Evolutionary conservation across 2,329 filamentous ascomycete genomes (phyloP).

Genomic region (Pezicula radicicola): DNA sequence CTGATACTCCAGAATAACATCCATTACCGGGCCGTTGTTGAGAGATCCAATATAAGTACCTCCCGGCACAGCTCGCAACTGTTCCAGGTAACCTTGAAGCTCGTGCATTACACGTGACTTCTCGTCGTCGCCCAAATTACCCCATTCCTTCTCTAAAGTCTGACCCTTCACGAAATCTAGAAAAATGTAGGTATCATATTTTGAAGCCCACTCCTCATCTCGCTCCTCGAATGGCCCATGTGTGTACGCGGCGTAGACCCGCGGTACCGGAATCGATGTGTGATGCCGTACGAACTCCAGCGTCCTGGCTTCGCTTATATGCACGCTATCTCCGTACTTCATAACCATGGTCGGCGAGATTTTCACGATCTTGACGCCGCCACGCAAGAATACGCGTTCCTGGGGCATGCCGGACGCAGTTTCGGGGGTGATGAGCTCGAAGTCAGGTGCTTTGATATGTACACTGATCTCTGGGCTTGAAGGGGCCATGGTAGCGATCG

Average conservation of each 20-base stretch:
- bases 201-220: slow-evolving; percentile 3
- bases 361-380: slow-evolving; percentile 5
- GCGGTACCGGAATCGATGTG: slow-evolving; percentile 7
- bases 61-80: slow-evolving; percentile 5
- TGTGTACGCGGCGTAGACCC: slow-evolving; percentile 8
- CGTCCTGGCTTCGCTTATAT: slow-evolving; percentile 7
- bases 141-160: slow-evolving; percentile 7
- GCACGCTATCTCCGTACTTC: slow-evolving; percentile 5
- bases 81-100: slow-evolving; percentile 7
- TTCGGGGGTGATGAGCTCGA: too few relatives aligned
- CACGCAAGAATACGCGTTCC: too few relatives aligned
- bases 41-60: slow-evolving; percentile 8
- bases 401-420: too few relatives aligned
- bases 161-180: slow-evolving; percentile 8
- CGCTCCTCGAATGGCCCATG: slow-evolving; percentile 7
- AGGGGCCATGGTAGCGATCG: too few relatives aligned
- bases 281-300: slow-evolving; percentile 5
- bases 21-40: slow-evolving; percentile 5
- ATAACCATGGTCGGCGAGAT: slow-evolving; percentile 7
- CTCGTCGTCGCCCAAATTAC: slow-evolving; percentile 1
- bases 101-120: slow-evolving; percentile 7
- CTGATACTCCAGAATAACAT: slow-evolving; percentile 8
- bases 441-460: too few relatives aligned
- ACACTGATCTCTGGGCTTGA: too few relatives aligned
- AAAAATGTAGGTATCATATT: slow-evolving; percentile 10